Conservation (phyloP, 2,329 filamentous ascomycete genomes). For the Diaporthe nobilis region DNA sequence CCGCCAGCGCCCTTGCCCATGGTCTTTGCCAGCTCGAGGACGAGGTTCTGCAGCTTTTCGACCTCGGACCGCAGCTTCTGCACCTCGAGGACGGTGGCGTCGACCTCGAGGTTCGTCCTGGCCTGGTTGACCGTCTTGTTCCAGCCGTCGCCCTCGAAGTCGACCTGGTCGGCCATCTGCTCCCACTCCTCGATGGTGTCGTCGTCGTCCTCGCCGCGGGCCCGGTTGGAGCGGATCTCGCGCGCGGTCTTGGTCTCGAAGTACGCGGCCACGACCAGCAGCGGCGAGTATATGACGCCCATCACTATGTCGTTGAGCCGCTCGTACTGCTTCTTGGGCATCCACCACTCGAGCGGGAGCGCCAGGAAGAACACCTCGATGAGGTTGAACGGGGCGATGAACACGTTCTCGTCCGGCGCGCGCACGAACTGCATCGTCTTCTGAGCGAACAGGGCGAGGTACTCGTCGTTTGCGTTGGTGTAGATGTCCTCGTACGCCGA, state of each 20-base stretch:
- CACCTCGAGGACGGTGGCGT: constrained; percentile 81
- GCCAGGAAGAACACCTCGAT: constrained; percentile 87
- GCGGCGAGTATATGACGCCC: constrained; percentile 85
- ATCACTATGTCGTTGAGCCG: constrained; percentile 91
- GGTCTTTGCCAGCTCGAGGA: constrained; percentile 51
- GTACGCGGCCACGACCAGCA: constrained; percentile 83
- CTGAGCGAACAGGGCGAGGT: constrained; percentile 90
- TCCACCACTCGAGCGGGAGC: constrained; percentile 95
- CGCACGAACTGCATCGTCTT: constrained; percentile 98
- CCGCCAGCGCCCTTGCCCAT: constrained; percentile 38
- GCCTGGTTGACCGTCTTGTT: constrained; percentile 81
- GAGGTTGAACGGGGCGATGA: constrained; percentile 95
- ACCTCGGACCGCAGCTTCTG: constrained; percentile 71
- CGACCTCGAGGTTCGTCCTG: constrained; percentile 85
- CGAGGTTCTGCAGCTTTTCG: constrained; percentile 66
- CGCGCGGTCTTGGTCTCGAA: constrained; percentile 77
- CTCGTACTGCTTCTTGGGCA: constrained; percentile 81
- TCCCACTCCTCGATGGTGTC: constrained; percentile 95
- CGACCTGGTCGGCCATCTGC: constrained; percentile 77
- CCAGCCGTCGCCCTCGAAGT: constrained; percentile 91
- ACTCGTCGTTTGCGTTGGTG: constrained; percentile 94
- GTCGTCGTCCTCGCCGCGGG: constrained; percentile 88
- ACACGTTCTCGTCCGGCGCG: constrained; percentile 97
- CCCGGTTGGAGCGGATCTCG: constrained; percentile 80
- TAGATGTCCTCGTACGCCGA: constrained; percentile 96